Evolutionary conservation across 2,329 filamentous ascomycete species (phyloP), one percentile per base, ranked within the genome.

Genomic region (Venturia effusa): DNA sequence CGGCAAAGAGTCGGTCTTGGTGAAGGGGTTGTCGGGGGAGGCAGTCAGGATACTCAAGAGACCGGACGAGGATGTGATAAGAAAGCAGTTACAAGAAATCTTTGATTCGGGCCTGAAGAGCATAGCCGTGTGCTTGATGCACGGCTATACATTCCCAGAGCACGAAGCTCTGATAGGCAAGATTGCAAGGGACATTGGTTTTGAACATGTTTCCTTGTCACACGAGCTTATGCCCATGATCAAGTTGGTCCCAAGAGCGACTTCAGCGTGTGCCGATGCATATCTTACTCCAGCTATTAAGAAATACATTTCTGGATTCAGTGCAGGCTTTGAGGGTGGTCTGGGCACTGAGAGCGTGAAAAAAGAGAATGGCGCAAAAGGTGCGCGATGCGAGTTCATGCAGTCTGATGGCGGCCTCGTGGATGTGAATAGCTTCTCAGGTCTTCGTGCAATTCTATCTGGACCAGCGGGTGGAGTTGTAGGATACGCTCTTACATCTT

Each of bases 391-490:
- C 76, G 92, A 97, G 73, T 96, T 97, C 69, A 96, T 96, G 92
- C 91, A 96, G 74, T 92, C 88, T 11, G 90, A 95, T 67, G 90
- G 90, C 34, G 84, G 83, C 1, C 73, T 86, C 3, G 82, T 84
- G 0, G 88, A 92, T 67, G 88, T 92, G 0, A 86, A 89, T 64
- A 87, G 84, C 68, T 96, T 97, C 71, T 92, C 89, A 0, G 92
- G 92, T 0, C 77, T 96, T 4, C 87, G 88, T 69, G 91, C 91
- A 2, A 95, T 97, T 65, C 73, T 97, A 1, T 95, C 90, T 0
- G 92, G 92, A 0, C 92, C 92, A 1, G 92, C 92, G n/a, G 92
- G 92, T 39, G 92, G 92, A 48, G 92, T 96, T 0, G 92, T 96
- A 0, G 92, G 92, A 4, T 96, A 96, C 73, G 92, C 92, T 22